Conservation (phyloP, 495 filamentous ascomycete species). For the Trichocladium uniseriatum region DNA sequence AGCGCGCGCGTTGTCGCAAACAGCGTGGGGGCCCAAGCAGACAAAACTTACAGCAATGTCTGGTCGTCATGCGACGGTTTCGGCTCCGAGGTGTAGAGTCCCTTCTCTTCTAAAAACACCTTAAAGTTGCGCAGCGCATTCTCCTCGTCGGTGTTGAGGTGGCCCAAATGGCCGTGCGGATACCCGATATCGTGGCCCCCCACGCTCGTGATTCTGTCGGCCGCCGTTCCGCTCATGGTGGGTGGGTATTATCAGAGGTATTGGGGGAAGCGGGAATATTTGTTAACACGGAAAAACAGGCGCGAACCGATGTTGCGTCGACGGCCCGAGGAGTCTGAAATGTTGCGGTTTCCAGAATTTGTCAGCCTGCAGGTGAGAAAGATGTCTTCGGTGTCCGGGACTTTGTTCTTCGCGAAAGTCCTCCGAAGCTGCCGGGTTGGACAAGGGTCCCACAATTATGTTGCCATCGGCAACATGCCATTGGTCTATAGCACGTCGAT, state of each 20-base stretch:
- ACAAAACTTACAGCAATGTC: constrained; percentile 57
- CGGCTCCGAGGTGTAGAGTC: constrained; percentile 51
- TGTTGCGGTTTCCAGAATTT: neutral
- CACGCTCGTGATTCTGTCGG: constrained; percentile 16
- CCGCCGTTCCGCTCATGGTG: constrained; percentile 7
- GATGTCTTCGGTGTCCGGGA: too few species aligned
- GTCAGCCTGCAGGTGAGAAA: neutral
- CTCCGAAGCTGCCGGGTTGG: neutral
- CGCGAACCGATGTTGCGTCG: too few species aligned
- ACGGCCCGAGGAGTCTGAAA: too few species aligned
- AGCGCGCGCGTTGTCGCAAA: too few species aligned
- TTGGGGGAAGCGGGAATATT: neutral
- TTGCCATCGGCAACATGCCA: too few species aligned
- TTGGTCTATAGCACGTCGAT: too few species aligned
- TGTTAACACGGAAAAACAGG: too few species aligned
- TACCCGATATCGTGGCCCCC: constrained; percentile 41
- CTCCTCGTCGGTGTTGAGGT: constrained; percentile 61
- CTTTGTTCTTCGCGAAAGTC: neutral
- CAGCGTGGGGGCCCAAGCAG: too few species aligned
- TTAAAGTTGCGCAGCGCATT: constrained; percentile 60
- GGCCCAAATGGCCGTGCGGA: constrained; percentile 60
- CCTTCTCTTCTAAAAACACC: constrained; percentile 49
- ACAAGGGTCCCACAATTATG: neutral
- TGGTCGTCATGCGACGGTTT: constrained; percentile 66
- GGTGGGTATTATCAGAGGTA: neutral